Evolutionary conservation across 2,329 filamentous ascomycete genomes (phyloP).

Genomic region (Cryphonectria japonica): DNA sequence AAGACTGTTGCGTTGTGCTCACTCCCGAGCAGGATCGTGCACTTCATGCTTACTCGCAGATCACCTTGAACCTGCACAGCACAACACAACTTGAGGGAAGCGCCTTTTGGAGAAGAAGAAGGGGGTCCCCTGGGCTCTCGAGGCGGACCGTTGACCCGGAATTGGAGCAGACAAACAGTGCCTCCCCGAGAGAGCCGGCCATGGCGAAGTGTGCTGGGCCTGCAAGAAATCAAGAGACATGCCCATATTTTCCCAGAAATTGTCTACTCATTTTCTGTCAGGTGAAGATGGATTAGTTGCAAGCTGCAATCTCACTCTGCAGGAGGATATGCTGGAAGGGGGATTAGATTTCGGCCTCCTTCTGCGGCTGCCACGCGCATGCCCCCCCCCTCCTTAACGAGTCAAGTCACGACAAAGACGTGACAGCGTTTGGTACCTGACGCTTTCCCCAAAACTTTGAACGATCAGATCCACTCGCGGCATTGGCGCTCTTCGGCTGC

Average conservation of each 20-base stretch:
- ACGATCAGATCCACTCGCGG: not conserved
- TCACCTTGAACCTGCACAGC: not conserved
- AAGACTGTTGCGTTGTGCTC: not conserved
- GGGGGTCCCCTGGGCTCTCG: not conserved
- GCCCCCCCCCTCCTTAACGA: not conserved
- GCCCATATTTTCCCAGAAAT: not conserved
- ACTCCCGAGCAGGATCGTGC: conserved; percentile 4
- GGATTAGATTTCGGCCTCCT: not conserved
- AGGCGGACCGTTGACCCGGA: conserved; percentile 1
- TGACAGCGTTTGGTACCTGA: conserved; percentile 4
- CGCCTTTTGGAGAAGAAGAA: not conserved
- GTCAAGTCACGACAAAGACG: not conserved
- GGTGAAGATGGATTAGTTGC: not conserved
- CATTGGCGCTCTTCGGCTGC: not conserved
- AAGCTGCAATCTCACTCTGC: not conserved
- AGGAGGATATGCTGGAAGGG: too few relatives aligned
- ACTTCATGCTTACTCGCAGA: not conserved
- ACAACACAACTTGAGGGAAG: not conserved
- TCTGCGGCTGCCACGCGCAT: not conserved
- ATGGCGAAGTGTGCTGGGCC: not conserved
- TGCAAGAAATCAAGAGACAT: not conserved
- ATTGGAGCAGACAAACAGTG: not conserved
- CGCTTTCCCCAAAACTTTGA: conserved; percentile 11
- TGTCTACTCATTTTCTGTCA: not conserved
- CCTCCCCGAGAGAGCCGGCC: not conserved